These are phyloP conservation scores for Annulohypoxylon bovei DNA, from an alignment of 495 filamentous ascomycete genomes.

Conservation along the genomic window DNA sequence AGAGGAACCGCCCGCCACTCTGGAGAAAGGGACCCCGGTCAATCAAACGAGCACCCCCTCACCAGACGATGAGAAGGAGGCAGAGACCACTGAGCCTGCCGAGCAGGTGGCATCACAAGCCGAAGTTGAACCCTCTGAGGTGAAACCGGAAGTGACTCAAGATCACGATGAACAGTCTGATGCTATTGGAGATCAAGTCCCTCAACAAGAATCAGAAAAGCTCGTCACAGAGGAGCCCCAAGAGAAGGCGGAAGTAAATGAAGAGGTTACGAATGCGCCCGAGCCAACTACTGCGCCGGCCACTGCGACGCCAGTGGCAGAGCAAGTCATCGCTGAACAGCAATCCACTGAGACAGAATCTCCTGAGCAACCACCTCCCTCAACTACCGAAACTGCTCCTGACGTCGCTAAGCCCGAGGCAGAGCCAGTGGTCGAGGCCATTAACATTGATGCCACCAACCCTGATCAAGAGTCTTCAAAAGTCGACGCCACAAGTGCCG, in stretches of 20 bases:
- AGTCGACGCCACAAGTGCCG: neutral
- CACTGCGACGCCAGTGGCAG: neutral
- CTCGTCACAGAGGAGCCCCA: neutral
- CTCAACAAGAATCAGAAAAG: neutral
- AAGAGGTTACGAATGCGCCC: neutral
- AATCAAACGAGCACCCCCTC: neutral
- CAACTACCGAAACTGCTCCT: neutral
- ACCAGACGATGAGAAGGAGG: neutral
- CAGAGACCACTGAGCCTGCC: neutral
- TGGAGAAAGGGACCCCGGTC: neutral
- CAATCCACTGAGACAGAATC: neutral
- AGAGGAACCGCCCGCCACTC: neutral
- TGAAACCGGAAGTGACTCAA: neutral
- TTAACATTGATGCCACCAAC: neutral
- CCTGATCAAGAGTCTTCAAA: neutral
- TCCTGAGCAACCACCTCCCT: neutral
- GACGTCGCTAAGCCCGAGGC: neutral
- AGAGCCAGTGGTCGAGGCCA: neutral
- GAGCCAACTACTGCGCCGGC: neutral
- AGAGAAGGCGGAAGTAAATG: neutral
- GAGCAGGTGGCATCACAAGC: neutral
- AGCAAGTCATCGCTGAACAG: neutral
- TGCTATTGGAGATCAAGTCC: neutral
- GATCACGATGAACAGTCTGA: neutral
- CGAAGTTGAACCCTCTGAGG: neutral